These are phyloP conservation scores for Arctostaphylos glauca DNA, from an alignment of 148 eudicot genomes.

Conservation along the genomic window DNA sequence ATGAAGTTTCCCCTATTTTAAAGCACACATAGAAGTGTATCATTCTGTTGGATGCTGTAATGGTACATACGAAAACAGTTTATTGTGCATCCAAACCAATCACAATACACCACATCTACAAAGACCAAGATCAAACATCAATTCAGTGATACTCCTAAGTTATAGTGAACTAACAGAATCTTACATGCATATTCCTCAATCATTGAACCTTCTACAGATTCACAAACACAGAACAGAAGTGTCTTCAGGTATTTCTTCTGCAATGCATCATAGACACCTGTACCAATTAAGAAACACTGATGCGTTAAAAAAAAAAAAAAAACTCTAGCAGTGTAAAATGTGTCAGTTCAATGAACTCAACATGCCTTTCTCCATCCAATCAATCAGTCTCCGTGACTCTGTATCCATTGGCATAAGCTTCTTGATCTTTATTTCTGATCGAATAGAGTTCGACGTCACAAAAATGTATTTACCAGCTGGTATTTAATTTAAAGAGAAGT, in stretches of 20 bases:
- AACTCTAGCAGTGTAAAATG: background rate
- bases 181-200: conserved; percentile 93
- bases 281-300: conserved; percentile 12
- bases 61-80: background rate
- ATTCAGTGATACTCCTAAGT: background rate
- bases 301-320: background rate
- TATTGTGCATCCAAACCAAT: background rate
- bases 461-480: background rate
- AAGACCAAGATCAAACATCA: background rate
- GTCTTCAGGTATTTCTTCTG: conserved; percentile 87
- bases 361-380: conserved; percentile 98
- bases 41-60: background rate
- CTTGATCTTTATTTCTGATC: conserved; percentile 91
- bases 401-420: conserved; percentile 91
- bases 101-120: too few relatives aligned
- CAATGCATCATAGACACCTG: conserved; percentile 96
- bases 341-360: conserved; percentile 2
- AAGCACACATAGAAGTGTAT: background rate
- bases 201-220: conserved; percentile 71
- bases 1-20: background rate
- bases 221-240: conserved; percentile 77
- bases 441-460: background rate
- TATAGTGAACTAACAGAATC: conserved; percentile 9
- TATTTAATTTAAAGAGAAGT: background rate
- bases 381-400: conserved; percentile 88